Percentiles rank a stretch among this genome's conserved stretches.
phyloP scores from a whole-genome alignment of 306 rosid genomes.

The Quercus agrifolia region DNA sequence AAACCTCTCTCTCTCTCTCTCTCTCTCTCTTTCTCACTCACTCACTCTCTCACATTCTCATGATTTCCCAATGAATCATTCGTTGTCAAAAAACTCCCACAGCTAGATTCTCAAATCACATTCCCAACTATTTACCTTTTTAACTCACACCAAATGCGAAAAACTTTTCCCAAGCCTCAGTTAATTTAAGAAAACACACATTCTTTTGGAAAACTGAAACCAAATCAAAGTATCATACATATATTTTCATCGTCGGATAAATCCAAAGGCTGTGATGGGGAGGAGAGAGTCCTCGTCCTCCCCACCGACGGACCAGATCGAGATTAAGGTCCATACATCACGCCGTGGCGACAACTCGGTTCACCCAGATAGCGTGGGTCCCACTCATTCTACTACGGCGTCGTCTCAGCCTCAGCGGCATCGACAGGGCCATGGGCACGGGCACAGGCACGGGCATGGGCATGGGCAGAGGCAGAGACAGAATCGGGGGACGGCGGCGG shows the following conservation, averaged over 20 bases:
- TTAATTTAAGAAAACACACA: too few species aligned
- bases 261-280: conserved; percentile 31
- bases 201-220: neutral
- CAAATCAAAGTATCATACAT: neutral
- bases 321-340: conserved; percentile 43
- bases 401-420: too few species aligned
- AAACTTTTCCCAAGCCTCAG: too few species aligned
- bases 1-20: neutral
- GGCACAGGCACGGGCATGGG: too few species aligned
- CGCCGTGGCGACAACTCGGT: conserved; percentile 25
- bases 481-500: too few species aligned
- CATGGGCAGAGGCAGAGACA: neutral
- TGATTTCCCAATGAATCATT: neutral
- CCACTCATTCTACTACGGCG: neutral
- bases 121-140: neutral
- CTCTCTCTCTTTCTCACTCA: neutral
- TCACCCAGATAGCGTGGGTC: conserved; percentile 16
- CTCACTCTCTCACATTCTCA: neutral
- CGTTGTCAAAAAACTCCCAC: neutral
- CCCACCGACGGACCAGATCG: conserved; percentile 20
- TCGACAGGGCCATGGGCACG: too few species aligned
- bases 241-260: too few species aligned
- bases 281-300: conserved; percentile 25
- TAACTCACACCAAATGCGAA: too few species aligned
- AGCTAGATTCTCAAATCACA: neutral